Evolutionary conservation across 345 rosid species (phyloP), one percentile per base, ranked within the genome.

Genomic region (Eucalyptus regnans): DNA sequence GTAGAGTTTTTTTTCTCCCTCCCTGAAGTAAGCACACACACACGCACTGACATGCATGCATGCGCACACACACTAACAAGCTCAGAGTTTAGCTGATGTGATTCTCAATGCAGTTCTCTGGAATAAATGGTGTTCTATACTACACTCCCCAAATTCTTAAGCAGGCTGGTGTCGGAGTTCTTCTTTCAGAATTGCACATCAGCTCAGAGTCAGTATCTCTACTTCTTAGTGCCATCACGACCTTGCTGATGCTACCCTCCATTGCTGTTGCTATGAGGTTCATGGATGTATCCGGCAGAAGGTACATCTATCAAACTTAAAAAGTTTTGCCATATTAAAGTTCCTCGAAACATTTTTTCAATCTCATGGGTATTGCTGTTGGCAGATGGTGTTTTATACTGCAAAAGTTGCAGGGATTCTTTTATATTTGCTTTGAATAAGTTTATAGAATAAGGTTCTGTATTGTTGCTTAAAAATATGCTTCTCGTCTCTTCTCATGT

Each of bases 101-200:
- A 76, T 86, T 84, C 58, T 37, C 51, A 50, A 86, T 90, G 94
- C 94, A 98, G 99, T 96, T 97, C 91, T 95, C 98, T 86, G 99
- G 99, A 64, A 98, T 98, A 92, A 98, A 98, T 62, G 99, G 99
- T 48, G 98, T 98, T 88, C 96, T 98, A 50, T 98, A 96, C 93
- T 98, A 98, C 94, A 96, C 98, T 81, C 99, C 99, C 89, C 99
- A 97, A 94, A 97, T 98, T 93, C 96, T 98, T 27, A 96, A 97
- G 94, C 97, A 96, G 90, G 99, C 99, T 3, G 99, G 99, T 80
- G 99, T 95, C 3, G 98, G 99, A 29, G 89, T 94, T 93, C 97
- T 96, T 91, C 96, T 97, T 88, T 94, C 97, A 43, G 94, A 95
- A 93, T 9, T 98, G 92, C 98, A 96, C 89, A 89, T 98, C 79